These are phyloP conservation scores for Verticillium longisporum DNA, from an alignment of 2,329 filamentous ascomycete species.

Conservation along the genomic window DNA sequence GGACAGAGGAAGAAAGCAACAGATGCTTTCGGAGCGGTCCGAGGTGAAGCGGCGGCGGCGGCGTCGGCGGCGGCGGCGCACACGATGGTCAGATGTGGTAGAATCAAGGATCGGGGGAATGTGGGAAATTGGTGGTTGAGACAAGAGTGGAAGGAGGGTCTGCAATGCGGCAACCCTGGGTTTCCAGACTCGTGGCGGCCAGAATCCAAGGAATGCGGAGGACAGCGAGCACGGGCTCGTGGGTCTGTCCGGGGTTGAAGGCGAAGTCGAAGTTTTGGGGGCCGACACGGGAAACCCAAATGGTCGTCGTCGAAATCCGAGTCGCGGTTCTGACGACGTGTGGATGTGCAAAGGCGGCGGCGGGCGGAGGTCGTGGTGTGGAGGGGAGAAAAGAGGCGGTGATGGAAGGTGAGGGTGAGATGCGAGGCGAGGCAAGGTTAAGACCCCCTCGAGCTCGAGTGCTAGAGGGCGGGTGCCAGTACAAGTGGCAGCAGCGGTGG, in stretches of 20 bases:
- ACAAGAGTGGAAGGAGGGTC: neutral
- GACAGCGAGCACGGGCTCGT: neutral
- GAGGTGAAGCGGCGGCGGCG: neutral
- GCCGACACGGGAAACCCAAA: neutral
- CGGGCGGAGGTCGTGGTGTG: neutral
- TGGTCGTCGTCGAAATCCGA: neutral
- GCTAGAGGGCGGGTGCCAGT: slow-evolving; percentile 1
- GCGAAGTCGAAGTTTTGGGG: neutral
- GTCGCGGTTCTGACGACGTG: neutral
- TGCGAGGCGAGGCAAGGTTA: neutral
- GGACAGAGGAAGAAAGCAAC: no score
- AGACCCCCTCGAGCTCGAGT: neutral
- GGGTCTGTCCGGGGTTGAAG: neutral
- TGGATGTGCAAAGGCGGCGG: neutral
- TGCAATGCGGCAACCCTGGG: neutral
- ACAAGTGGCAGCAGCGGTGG: neutral
- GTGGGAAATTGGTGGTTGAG: neutral
- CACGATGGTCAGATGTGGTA: neutral
- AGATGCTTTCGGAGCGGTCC: neutral
- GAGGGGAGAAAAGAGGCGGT: neutral
- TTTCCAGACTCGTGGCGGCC: neutral
- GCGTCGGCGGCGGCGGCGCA: neutral
- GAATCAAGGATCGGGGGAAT: neutral
- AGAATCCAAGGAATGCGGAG: neutral
- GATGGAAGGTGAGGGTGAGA: neutral